Base-by-base conservation (phyloP, 2,329 filamentous ascomycete species). In the Phialocephala subalpina region DNA sequence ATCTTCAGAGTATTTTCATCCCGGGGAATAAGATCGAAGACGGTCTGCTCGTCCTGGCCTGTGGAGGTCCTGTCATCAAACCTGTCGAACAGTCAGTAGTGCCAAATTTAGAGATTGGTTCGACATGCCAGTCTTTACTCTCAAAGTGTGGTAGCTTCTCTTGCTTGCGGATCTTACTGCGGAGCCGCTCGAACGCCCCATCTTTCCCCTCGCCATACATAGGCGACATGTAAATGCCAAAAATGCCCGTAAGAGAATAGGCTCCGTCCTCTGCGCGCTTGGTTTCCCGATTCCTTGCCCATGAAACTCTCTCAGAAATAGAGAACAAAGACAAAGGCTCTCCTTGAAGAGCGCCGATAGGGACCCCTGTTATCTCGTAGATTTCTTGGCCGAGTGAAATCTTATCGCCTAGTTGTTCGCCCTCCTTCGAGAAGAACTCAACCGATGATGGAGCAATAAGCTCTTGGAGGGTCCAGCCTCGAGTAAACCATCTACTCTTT, bases 231-330 rank as follows among this genome's bases (percentile, higher is more conserved):
- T 80, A 77, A 25, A 84, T 74, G 0, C 74, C 73, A 29, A 84
- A 83, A 0, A 83, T 74, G 0, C 82, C 82, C 2, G 83, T 65
- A 0, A 84, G 71, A 11, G 76, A 82, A 49, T 83, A 84, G 0
- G 80, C 80, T 18, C 74, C 74, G 42, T 83, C 82, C 61, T 84
- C 81, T 0, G 61, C 4, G 4, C 77, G 65, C 0, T 72, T 75
- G 0, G 80, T 81, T 2, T 72, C 33, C 0, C 81, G 74, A 8
- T 68, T 58, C 2, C 75, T 73, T 4, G 80, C 80, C 80, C 80
- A 82, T 0, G 78, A 78, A 77, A 82, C 49, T 63, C 65, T 60
- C 53, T 68, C 49, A 53, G 33, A 20, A 33, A 72, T 35, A 25
- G 45, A 64, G 29, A 70, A 69, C 8, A 65, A 49, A 40, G 60